Conservation (phyloP, 768 basidiomycete genomes). For the Xerocomus brunneocitrinus region DNA sequence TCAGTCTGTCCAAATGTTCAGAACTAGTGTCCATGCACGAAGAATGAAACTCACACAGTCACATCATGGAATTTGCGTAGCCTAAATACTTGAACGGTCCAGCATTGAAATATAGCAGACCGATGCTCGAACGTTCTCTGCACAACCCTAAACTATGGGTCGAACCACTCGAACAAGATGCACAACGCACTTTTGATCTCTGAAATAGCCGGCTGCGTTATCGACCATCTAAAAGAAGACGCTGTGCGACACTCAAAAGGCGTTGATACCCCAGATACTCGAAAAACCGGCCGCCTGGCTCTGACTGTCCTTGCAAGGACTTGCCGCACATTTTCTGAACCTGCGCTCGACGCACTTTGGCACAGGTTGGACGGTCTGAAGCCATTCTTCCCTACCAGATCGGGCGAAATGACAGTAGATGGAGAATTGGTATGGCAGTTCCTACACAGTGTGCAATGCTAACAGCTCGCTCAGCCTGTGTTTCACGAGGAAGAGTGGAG, state of each 20-base stretch:
- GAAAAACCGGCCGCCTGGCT: neutral
- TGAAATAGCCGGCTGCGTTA: neutral
- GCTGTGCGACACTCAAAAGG: neutral
- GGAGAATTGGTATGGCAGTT: neutral
- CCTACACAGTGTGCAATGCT: neutral
- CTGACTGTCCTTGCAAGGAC: neutral
- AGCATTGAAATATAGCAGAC: no score
- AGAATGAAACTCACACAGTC: conserved; percentile 4
- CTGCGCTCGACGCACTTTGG: conserved; percentile 16
- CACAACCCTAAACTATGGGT: no score
- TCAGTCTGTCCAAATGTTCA: conserved; percentile 3
- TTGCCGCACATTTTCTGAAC: neutral
- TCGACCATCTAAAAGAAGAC: neutral
- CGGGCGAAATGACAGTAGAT: neutral
- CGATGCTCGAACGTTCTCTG: no score
- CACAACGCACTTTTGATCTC: neutral
- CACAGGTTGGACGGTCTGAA: conserved; percentile 4
- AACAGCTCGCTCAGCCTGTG: neutral
- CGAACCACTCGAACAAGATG: neutral
- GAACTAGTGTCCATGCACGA: neutral
- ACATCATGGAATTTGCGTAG: conserved; percentile 14
- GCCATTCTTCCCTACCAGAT: conserved; percentile 3
- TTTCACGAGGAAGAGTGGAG: neutral
- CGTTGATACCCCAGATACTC: neutral
- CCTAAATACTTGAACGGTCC: neutral